Percentiles rank a stretch among this genome's conserved stretches.
phyloP scores from a whole-genome alignment of 2,329 filamentous ascomycete species.

The Chrysoporthe deuterocubensis region DNA sequence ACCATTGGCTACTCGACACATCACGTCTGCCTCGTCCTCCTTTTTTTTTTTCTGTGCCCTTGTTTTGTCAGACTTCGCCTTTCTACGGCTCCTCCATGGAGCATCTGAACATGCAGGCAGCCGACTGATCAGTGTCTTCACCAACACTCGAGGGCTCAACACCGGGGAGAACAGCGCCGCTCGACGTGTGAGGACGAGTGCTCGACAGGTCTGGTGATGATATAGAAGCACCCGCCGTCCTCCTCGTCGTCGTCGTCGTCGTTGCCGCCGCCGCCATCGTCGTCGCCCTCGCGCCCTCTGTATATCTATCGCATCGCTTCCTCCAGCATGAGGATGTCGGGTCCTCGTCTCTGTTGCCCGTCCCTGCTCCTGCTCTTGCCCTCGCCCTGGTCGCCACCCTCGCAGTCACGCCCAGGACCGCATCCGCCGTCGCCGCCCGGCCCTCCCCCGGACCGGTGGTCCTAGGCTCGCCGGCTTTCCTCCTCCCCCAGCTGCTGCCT shows the following conservation, averaged over 20 bases:
- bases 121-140: neutral
- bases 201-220: neutral
- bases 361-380: neutral
- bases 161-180: neutral
- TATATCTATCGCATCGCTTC: neutral
- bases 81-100: neutral
- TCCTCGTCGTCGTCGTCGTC: neutral
- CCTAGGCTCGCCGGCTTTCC: neutral
- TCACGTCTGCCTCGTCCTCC: neutral
- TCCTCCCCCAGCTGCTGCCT: neutral
- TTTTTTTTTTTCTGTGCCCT: neutral
- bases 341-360: constrained; percentile 12
- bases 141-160: neutral
- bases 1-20: neutral
- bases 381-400: neutral
- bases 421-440: neutral
- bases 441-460: neutral
- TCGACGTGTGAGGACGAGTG: neutral
- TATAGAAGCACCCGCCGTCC: neutral
- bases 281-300: too few relatives aligned
- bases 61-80: neutral
- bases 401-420: too few relatives aligned
- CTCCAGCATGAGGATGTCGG: constrained; percentile 19
- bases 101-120: neutral
- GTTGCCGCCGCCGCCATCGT: too few relatives aligned